Conservation (phyloP, 2,329 filamentous ascomycete species). For the Aspergillus amoenus region DNA sequence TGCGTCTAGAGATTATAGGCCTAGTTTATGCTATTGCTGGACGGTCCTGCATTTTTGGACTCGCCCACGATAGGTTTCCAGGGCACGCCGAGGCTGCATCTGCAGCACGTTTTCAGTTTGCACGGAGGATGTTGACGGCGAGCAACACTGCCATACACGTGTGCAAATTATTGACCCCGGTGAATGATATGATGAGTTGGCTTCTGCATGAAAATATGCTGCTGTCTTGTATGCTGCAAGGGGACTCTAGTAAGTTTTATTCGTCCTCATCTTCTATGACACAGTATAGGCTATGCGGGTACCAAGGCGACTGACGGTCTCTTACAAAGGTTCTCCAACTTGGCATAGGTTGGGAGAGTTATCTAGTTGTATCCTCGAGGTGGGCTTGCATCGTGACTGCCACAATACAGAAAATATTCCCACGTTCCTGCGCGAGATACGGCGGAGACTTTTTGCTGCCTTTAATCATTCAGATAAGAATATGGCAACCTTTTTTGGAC, state of each 20-base stretch:
- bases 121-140: constrained; percentile 28
- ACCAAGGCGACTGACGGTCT: not conserved
- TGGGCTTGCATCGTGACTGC: constrained; percentile 27
- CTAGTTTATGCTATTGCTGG: constrained; percentile 40
- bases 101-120: constrained; percentile 18
- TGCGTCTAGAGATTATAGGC: constrained; percentile 42
- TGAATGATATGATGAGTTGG: constrained; percentile 39
- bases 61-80: constrained; percentile 17
- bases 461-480: constrained; percentile 30
- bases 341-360: constrained; percentile 29
- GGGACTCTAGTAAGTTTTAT: constrained; percentile 33
- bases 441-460: constrained; percentile 26
- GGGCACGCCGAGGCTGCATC: not conserved
- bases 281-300: not conserved
- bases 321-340: constrained; percentile 19
- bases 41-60: constrained; percentile 23
- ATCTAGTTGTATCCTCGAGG: constrained; percentile 26
- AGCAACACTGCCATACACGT: constrained; percentile 39
- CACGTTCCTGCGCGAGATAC: constrained; percentile 23
- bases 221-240: constrained; percentile 36
- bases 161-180: constrained; percentile 37
- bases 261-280: not conserved
- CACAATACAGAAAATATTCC: constrained; percentile 16
- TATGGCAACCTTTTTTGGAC: constrained; percentile 29
- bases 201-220: constrained; percentile 35